These are phyloP conservation scores for Diaporthe sp. DNA, from an alignment of 2,329 filamentous ascomycete species.

Conservation along the genomic window DNA sequence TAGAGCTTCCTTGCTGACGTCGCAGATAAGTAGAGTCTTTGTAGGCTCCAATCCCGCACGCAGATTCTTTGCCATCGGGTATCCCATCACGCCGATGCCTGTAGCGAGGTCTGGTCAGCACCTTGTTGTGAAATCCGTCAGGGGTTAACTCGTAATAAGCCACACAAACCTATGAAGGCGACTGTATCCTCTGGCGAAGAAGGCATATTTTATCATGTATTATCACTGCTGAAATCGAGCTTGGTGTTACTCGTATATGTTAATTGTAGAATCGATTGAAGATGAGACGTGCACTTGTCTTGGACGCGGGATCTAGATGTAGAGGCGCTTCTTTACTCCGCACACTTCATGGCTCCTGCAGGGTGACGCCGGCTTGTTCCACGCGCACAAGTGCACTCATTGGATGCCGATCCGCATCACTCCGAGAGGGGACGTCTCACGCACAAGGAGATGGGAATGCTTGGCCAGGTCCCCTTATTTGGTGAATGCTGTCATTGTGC, in stretches of 20 bases:
- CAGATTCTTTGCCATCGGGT: slow-evolving; percentile 53
- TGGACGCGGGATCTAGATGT: too few relatives aligned
- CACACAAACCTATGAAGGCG: slow-evolving; percentile 16
- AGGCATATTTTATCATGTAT: not conserved
- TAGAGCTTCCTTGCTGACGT: slow-evolving; percentile 54
- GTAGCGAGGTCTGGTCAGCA: not conserved
- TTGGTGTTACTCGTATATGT: not conserved
- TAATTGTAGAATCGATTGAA: not conserved
- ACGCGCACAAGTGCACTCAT: not conserved
- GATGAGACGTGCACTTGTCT: not conserved
- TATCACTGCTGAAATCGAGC: not conserved
- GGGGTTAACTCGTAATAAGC: not conserved
- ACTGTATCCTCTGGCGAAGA: not conserved
- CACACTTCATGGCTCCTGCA: not conserved
- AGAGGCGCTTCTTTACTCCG: not conserved
- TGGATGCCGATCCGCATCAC: slow-evolving; percentile 1
- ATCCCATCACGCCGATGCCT: slow-evolving; percentile 53
- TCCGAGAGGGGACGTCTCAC: not conserved
- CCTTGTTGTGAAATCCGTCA: too few relatives aligned
- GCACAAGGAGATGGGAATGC: not conserved
- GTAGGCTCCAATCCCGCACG: slow-evolving; percentile 44
- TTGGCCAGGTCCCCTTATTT: not conserved
- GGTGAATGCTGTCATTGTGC: not conserved
- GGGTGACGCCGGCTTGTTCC: not conserved
- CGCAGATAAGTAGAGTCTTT: slow-evolving; percentile 50